Base-by-base conservation (phyloP, 176 grass and related monocot genomes). In the Musa acuminata region DNA sequence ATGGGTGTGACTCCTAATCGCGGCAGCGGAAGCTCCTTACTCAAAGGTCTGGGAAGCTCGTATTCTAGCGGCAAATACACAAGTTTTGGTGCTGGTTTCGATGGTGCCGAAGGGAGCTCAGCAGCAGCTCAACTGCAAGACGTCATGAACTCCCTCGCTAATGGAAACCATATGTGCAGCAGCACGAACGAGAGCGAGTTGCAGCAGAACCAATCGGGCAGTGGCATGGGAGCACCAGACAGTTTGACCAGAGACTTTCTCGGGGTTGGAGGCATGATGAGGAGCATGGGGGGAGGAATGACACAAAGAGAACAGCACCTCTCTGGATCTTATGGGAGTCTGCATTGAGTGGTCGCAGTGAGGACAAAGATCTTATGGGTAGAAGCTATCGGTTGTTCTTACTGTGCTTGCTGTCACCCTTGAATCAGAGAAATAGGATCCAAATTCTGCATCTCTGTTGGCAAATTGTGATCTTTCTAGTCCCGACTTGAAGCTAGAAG, bases 91-190 rank as follows among this genome's bases (percentile, higher is more conserved):
- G 13, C 57, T 10, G 35, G 67, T 19, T 20, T 26, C 6, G 69
- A 19, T 6, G 69, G 70, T 24, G n/a, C 21, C 17, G 23, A 22
- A 26, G 71, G 26, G 71, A 73, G 71, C 71, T 73, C 71, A 14
- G 26, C 51, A 8, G 13, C 51, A 43, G 35, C 35, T 55, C 71
- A 53, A 13, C 51, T 73, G 5, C 51, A 54, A 73, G 51, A 73
- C 52, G 21, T 73, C 21, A 73, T 73, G 51, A 73, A 73, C 71
- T 73, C 71, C 21, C 52, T 73, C 16, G 71, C 71, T 12, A 73
- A 73, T 54, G 71, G 71, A 49, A 43, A 43, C 35, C 35, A 43
- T 43, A 43, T 43, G 35, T 6, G 35, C 35, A 43, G 35, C 35
- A 43, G 35, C 35, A 43, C 35, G 0, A 43, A 5, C 35, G 35